phyloP scores from a whole-genome alignment of 108 stramenopile species.

The Nitzschia sp. region DNA sequence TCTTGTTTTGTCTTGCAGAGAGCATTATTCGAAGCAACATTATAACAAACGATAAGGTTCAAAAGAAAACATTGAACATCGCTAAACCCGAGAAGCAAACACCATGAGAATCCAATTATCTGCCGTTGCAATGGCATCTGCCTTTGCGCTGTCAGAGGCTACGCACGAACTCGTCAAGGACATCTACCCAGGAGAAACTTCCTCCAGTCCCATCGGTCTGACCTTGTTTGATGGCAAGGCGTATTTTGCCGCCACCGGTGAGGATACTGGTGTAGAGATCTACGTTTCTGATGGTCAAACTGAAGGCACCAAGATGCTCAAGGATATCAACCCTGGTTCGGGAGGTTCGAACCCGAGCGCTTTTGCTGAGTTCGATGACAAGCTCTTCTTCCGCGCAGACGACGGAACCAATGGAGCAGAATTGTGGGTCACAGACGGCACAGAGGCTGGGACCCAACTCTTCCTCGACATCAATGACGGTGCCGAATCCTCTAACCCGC shows the following conservation, averaged over 20 bases:
- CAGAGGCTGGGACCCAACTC: not conserved
- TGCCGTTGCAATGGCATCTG: not conserved
- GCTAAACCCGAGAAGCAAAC: not conserved
- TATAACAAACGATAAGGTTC: not conserved
- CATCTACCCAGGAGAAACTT: slow-evolving; percentile 13
- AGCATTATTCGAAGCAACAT: no score
- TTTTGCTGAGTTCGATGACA: slow-evolving; percentile 12
- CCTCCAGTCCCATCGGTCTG: slow-evolving; percentile 14
- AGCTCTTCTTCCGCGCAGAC: slow-evolving; percentile 8
- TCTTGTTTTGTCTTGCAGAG: no score
- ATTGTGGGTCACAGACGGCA: slow-evolving; percentile 22
- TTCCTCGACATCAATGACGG: slow-evolving; percentile 13
- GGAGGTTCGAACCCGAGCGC: slow-evolving; percentile 3
- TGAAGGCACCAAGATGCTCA: not conserved
- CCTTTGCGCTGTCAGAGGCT: not conserved
- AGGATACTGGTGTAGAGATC: slow-evolving; percentile 7
- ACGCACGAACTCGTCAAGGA: slow-evolving; percentile 5
- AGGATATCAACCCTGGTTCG: slow-evolving; percentile 16
- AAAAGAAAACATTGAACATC: no score
- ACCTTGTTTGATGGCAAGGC: slow-evolving; percentile 5
- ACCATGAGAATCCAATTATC: not conserved
- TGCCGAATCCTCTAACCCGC: not conserved
- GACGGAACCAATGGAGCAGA: slow-evolving; percentile 11
- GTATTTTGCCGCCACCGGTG: slow-evolving; percentile 11
- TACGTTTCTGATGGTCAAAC: slow-evolving; percentile 7